Evolutionary conservation across 495 filamentous ascomycete species (phyloP).

Genomic region (Copromyces sp.): DNA sequence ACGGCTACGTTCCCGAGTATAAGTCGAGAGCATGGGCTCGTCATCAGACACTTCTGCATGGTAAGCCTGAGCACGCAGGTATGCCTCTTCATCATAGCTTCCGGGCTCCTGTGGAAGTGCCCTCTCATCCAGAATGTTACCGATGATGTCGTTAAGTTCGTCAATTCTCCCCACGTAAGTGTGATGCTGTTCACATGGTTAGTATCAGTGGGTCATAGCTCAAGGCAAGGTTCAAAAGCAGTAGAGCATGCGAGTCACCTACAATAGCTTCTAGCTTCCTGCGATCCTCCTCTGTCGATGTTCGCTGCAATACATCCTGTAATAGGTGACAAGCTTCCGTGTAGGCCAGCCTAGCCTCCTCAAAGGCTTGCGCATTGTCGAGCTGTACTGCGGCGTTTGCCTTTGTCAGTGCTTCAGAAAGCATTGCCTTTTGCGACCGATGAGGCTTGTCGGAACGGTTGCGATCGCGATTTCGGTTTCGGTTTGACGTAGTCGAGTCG

Average conservation of each 20-base stretch:
- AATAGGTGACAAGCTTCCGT: slow-evolving; percentile 77
- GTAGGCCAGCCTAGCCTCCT: slow-evolving; percentile 87
- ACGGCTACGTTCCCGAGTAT: neutral
- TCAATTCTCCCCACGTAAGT: slow-evolving; percentile 84
- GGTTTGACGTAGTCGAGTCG: slow-evolving; percentile 24
- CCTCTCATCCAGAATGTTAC: slow-evolving; percentile 51
- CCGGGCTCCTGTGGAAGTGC: slow-evolving; percentile 70
- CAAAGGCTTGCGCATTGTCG: slow-evolving; percentile 89
- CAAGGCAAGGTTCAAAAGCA: neutral
- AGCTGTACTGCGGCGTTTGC: slow-evolving; percentile 91
- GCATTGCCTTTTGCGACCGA: slow-evolving; percentile 76
- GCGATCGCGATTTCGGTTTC: slow-evolving; percentile 5
- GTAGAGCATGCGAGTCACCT: slow-evolving; percentile 31
- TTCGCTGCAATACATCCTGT: slow-evolving; percentile 76
- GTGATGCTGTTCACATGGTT: slow-evolving; percentile 46
- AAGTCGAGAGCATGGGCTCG: slow-evolving; percentile 25
- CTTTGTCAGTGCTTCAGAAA: slow-evolving; percentile 86
- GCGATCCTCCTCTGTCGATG: slow-evolving; percentile 71
- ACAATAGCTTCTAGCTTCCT: slow-evolving; percentile 83
- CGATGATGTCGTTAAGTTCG: slow-evolving; percentile 65
- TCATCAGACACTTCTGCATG: slow-evolving; percentile 36
- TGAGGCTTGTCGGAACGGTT: slow-evolving; percentile 22
- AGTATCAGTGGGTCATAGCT: neutral
- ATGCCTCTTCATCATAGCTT: slow-evolving; percentile 49
- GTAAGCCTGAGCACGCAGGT: slow-evolving; percentile 27